Evolutionary conservation across 768 basidiomycete species (phyloP).

Genomic region (Suillus sp.): DNA sequence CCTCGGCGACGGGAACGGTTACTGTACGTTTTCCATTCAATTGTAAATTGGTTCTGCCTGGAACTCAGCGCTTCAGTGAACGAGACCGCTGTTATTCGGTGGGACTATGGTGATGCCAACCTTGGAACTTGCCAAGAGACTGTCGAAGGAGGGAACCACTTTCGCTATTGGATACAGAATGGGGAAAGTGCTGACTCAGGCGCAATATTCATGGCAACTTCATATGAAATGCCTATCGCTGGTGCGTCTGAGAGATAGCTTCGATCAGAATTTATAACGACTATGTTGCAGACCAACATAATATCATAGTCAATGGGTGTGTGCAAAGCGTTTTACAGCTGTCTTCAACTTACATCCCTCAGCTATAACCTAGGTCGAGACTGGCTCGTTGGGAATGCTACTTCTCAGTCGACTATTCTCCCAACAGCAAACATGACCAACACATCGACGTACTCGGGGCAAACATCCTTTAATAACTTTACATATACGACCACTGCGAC

Average conservation of each 20-base stretch:
- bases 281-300: conserved; percentile 51
- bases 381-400: conserved; percentile 84
- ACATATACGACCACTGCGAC: conserved; percentile 70
- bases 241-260: conserved; percentile 37
- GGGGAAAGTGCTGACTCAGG: conserved; percentile 64
- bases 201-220: conserved; percentile 74
- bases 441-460: conserved; percentile 59
- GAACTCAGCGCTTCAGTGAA: conserved; percentile 51
- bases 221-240: conserved; percentile 69
- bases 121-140: conserved; percentile 89
- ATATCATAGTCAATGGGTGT: conserved; percentile 74
- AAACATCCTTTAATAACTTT: conserved; percentile 64
- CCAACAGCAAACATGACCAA: conserved; percentile 40
- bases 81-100: conserved; percentile 83
- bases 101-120: conserved; percentile 77
- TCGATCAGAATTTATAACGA: conserved; percentile 3
- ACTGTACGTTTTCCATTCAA: conserved; percentile 44
- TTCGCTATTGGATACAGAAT: conserved; percentile 87
- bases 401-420: conserved; percentile 40
- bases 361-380: conserved; percentile 84
- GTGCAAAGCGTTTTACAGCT: conserved; percentile 11
- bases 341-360: background rate
- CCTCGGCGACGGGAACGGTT: conserved; percentile 82
- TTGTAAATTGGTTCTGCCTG: conserved; percentile 2
- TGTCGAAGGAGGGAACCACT: conserved; percentile 83